Evolutionary conservation across 2,329 filamentous ascomycete species (phyloP).

Genomic region (Verticillium nonalfalfae): DNA sequence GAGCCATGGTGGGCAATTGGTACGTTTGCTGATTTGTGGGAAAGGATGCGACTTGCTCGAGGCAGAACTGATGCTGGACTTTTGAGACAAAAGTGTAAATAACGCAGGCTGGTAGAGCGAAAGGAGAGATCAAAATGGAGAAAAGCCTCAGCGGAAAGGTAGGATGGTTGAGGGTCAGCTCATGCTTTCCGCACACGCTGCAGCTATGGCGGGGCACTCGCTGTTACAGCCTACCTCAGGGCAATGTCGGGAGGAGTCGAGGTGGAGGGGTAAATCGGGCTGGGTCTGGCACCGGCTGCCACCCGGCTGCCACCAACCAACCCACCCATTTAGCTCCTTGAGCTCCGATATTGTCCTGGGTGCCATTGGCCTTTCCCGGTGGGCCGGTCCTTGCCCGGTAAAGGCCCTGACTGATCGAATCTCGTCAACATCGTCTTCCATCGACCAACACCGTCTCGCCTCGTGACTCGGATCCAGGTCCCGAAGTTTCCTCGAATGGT

Average conservation of each 20-base stretch:
- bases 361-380: background rate
- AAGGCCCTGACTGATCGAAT: background rate
- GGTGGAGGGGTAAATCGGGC: background rate
- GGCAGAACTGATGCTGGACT: background rate
- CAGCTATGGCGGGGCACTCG: conserved; percentile 2
- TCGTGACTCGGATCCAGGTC: background rate
- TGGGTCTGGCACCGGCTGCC: background rate
- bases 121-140: conserved; percentile 2
- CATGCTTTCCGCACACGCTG: background rate
- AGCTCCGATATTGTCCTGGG: background rate
- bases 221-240: background rate
- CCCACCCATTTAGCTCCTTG: background rate
- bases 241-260: background rate
- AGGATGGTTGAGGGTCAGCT: background rate
- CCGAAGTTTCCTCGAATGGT: background rate
- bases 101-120: conserved; percentile 6
- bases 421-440: background rate
- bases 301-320: background rate
- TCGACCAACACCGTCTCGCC: background rate
- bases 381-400: background rate
- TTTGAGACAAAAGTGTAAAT: conserved; percentile 7
- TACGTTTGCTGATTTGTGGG: conserved; percentile 9
- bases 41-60: background rate
- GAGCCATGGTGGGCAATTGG: conserved; percentile 65
- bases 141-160: conserved; percentile 11